Evolutionary conservation across 805 yeast species (phyloP).

Genomic region (Priceomyces melissophilus): DNA sequence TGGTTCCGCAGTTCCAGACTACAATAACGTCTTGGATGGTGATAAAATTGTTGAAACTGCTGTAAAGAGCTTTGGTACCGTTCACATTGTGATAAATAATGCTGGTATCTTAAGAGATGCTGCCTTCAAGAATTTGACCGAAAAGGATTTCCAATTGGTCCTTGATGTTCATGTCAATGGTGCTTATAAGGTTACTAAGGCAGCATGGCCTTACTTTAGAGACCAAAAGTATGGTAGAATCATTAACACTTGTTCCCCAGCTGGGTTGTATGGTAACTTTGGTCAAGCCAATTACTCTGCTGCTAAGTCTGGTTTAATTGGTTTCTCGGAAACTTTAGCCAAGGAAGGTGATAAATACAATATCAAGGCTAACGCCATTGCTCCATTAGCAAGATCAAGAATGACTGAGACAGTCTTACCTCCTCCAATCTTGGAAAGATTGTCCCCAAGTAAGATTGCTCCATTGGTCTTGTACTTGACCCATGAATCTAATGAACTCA

Average conservation of each 20-base stretch:
- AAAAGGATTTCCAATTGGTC: conserved; percentile 73
- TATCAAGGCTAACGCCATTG: conserved; percentile 81
- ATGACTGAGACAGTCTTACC: conserved; percentile 93
- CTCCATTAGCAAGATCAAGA: conserved; percentile 92
- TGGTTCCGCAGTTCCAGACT: conserved; percentile 89
- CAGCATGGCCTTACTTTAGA: conserved; percentile 90
- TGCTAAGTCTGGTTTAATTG: conserved; percentile 86
- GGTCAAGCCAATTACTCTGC: conserved; percentile 96
- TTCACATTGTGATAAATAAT: conserved; percentile 85
- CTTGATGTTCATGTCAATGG: conserved; percentile 88
- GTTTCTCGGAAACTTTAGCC: conserved; percentile 90
- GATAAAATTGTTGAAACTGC: conserved; percentile 84
- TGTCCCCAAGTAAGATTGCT: conserved; percentile 86
- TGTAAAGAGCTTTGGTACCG: conserved; percentile 78
- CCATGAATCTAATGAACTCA: conserved; percentile 57
- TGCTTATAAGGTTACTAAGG: conserved; percentile 76
- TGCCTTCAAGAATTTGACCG: conserved; percentile 81
- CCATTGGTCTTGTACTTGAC: conserved; percentile 82
- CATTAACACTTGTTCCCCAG: conserved; percentile 93
- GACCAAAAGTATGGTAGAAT: conserved; percentile 85
- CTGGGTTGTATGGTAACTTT: conserved; percentile 94
- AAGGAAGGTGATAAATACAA: conserved; percentile 88
- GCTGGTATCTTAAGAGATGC: conserved; percentile 94
- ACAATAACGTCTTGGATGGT: conserved; percentile 85
- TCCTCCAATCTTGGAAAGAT: conserved; percentile 71